Evolutionary conservation across 2,329 filamentous ascomycete genomes (phyloP).

Genomic region (Penicillium sp.): DNA sequence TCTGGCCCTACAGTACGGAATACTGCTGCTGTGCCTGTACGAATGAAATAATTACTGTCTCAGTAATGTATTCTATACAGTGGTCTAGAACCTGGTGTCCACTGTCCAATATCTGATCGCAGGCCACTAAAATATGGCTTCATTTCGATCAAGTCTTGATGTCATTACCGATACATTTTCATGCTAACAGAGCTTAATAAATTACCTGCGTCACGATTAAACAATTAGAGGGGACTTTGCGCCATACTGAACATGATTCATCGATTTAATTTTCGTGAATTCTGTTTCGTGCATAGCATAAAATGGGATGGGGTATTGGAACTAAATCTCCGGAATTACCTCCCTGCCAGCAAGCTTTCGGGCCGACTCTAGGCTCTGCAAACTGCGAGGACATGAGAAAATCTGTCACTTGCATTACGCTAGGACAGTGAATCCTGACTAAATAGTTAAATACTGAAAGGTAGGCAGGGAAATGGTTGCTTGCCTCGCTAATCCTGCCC

Average conservation of each 20-base stretch:
- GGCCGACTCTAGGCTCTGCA: background rate
- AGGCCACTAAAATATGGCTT: background rate
- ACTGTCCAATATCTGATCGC: background rate
- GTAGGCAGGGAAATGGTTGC: too few species aligned
- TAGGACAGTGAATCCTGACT: background rate
- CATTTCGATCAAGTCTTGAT: slow-evolving; percentile 6
- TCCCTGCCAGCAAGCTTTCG: background rate
- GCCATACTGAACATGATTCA: background rate
- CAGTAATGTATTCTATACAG: slow-evolving; percentile 1
- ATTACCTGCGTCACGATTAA: background rate
- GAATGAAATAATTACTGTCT: background rate
- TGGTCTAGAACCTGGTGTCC: background rate
- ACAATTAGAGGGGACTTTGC: background rate
- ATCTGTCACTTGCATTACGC: background rate
- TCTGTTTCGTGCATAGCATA: background rate
- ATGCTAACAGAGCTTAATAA: background rate
- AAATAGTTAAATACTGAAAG: too few species aligned
- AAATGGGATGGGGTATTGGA: background rate
- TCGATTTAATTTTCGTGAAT: background rate
- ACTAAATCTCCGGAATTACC: background rate
- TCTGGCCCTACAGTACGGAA: background rate
- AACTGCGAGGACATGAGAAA: background rate
- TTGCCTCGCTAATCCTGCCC: too few species aligned
- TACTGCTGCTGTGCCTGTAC: background rate
- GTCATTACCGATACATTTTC: slow-evolving; percentile 8